A percentile compares a stretch with the other conserved stretches of the same genome.
Evolutionary conservation across 108 stramenopile species (phyloP).

Genomic region (Pseudonitzschia pungens): DNA sequence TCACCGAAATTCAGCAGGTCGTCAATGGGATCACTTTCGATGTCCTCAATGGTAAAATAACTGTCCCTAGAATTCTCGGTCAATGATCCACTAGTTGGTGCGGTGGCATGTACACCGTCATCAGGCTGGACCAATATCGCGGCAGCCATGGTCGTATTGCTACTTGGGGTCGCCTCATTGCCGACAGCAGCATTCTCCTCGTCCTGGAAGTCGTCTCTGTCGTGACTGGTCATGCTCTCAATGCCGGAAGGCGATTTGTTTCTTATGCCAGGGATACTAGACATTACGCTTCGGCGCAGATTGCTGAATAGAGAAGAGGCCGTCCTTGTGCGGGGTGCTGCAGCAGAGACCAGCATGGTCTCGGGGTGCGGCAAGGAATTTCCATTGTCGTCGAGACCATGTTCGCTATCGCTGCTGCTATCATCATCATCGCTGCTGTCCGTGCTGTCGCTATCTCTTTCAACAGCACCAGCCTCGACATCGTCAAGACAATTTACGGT

Average conservation of each 20-base stretch:
- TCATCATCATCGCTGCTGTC: too few relatives aligned
- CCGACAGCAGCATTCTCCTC: neutral
- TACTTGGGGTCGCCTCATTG: neutral
- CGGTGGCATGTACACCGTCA: neutral
- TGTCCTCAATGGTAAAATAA: neutral
- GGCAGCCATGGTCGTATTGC: neutral
- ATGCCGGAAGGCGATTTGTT: neutral
- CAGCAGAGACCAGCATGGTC: neutral
- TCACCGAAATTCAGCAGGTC: neutral
- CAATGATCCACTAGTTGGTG: neutral
- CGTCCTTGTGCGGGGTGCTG: neutral
- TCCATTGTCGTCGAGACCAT: constrained; percentile 2
- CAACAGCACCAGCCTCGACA: neutral
- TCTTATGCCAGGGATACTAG: neutral
- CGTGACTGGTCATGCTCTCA: neutral
- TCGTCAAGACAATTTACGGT: neutral
- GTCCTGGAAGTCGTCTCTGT: neutral
- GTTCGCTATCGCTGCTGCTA: too few relatives aligned
- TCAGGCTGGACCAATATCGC: neutral
- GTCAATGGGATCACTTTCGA: neutral
- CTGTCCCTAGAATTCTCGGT: neutral
- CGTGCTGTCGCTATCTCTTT: neutral
- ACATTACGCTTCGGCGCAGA: neutral
- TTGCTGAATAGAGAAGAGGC: neutral
- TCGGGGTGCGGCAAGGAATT: constrained; percentile 9